Conservation (phyloP, 805 yeast genomes). For the Yamadazyma olivae region DNA sequence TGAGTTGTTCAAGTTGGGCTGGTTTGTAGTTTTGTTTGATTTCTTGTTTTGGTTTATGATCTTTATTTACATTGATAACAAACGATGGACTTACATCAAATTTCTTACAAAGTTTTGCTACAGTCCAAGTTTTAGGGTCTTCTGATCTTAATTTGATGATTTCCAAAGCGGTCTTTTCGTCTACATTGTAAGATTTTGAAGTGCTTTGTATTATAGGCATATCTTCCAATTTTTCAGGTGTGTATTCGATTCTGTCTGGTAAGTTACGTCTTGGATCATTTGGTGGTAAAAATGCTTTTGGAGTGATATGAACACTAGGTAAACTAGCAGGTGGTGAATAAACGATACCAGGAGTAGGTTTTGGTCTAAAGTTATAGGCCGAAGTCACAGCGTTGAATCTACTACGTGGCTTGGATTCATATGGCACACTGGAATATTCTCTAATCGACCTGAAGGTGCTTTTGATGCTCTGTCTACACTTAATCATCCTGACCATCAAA, state of each 20-base stretch:
- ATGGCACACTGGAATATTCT: constrained; percentile 20
- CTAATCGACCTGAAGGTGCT: constrained; percentile 4
- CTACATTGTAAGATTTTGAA: constrained; percentile 49
- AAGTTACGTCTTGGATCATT: constrained; percentile 54
- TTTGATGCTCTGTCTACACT: not conserved
- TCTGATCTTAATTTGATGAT: constrained; percentile 51
- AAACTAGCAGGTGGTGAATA: constrained; percentile 58
- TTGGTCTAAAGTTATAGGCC: constrained; percentile 59
- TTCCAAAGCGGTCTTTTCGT: constrained; percentile 55
- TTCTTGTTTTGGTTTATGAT: constrained; percentile 28
- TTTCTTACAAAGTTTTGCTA: constrained; percentile 57
- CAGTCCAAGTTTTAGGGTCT: constrained; percentile 64
- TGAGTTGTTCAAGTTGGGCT: constrained; percentile 44
- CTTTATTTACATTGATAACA: constrained; percentile 14
- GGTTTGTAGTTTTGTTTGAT: constrained; percentile 2
- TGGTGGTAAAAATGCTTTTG: constrained; percentile 64
- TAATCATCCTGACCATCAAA: not conserved
- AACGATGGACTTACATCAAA: constrained; percentile 45
- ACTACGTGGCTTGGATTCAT: constrained; percentile 44
- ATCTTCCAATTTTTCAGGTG: constrained; percentile 30
- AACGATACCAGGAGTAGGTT: constrained; percentile 55
- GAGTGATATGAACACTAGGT: constrained; percentile 57
- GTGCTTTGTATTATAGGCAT: constrained; percentile 42
- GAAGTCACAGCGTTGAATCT: constrained; percentile 61
- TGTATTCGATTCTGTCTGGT: constrained; percentile 23